Evolutionary conservation across 1,139 yeast species (phyloP).

Genomic region (Wickerhamomyces sp.): DNA sequence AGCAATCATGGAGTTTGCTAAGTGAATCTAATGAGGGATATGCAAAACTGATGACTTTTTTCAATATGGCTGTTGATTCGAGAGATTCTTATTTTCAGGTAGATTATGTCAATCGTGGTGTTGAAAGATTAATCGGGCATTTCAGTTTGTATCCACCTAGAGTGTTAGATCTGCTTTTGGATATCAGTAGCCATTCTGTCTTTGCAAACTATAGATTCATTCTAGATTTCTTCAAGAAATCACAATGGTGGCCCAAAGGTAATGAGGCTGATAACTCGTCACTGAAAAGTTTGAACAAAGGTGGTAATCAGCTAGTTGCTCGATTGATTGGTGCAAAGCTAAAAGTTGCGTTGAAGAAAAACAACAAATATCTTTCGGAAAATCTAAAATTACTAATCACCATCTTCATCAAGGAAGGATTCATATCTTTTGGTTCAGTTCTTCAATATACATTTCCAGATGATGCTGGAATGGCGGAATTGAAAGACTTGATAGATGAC

Average conservation of each 20-base stretch:
- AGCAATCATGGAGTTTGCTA: slow-evolving; percentile 67
- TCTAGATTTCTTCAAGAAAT: slow-evolving; percentile 41
- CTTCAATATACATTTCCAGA: slow-evolving; percentile 53
- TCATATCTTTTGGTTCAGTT: slow-evolving; percentile 59
- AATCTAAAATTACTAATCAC: slow-evolving; percentile 43
- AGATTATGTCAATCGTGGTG: slow-evolving; percentile 42
- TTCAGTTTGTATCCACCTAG: slow-evolving; percentile 74
- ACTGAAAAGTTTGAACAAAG: slow-evolving; percentile 32
- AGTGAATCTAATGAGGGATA: slow-evolving; percentile 83
- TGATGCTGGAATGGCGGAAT: slow-evolving; percentile 26
- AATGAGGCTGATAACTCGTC: slow-evolving; percentile 30
- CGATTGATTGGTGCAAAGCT: slow-evolving; percentile 56
- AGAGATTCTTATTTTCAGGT: slow-evolving; percentile 40
- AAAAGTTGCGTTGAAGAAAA: slow-evolving; percentile 29
- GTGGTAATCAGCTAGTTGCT: slow-evolving; percentile 60
- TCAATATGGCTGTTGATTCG: slow-evolving; percentile 40
- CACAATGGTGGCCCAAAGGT: slow-evolving; percentile 63
- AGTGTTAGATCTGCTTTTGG: slow-evolving; percentile 58
- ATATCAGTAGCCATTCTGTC: slow-evolving; percentile 42
- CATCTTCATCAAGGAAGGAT: slow-evolving; percentile 62
- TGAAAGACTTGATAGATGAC: slow-evolving; percentile 43
- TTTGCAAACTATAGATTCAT: slow-evolving; percentile 43
- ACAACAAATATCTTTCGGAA: slow-evolving; percentile 36
- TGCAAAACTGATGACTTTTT: slow-evolving; percentile 55
- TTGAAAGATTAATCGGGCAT: slow-evolving; percentile 66